A percentile compares a stretch with the other conserved stretches of the same genome.
Conservation (phyloP, 2,329 filamentous ascomycete species). For the Pyrenochaeta sp. region DNA sequence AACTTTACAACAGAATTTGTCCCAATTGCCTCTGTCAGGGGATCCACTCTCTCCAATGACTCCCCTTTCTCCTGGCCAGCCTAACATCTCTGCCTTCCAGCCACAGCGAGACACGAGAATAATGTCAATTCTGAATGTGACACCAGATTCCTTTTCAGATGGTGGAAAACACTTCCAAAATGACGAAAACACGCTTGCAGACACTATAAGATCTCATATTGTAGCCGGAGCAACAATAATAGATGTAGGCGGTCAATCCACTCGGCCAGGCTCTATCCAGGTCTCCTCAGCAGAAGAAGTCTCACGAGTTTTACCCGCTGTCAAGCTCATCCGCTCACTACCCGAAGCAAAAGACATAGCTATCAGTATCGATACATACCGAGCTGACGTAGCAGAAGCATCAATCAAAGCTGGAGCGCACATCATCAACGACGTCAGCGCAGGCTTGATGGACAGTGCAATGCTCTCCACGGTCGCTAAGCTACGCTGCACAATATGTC, state of each 20-base stretch:
- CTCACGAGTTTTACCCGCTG: slow-evolving; percentile 78
- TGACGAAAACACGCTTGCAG: slow-evolving; percentile 59
- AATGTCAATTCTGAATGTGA: slow-evolving; percentile 95
- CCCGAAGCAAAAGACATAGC: slow-evolving; percentile 69
- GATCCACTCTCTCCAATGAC: slow-evolving; percentile 50
- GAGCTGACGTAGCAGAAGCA: slow-evolving; percentile 78
- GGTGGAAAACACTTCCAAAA: slow-evolving; percentile 66
- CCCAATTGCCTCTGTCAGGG: slow-evolving; percentile 42
- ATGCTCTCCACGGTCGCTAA: slow-evolving; percentile 85
- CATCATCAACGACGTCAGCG: slow-evolving; percentile 94
- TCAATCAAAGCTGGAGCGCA: slow-evolving; percentile 82
- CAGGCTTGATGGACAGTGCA: slow-evolving; percentile 75
- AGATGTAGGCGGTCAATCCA: slow-evolving; percentile 93
- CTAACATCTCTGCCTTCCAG: slow-evolving; percentile 36
- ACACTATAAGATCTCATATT: slow-evolving; percentile 69
- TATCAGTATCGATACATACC: slow-evolving; percentile 93
- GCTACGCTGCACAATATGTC: slow-evolving; percentile 77
- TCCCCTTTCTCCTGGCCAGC: slow-evolving; percentile 43
- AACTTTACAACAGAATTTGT: slow-evolving; percentile 41
- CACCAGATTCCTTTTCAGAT: slow-evolving; percentile 96
- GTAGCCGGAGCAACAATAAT: slow-evolving; percentile 79
- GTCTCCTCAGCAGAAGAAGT: slow-evolving; percentile 78
- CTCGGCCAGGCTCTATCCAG: slow-evolving; percentile 75
- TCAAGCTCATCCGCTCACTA: slow-evolving; percentile 73
- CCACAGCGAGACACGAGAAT: slow-evolving; percentile 66